Conservation (phyloP, 1,284 basidiomycete species). For the Tilletiaria anomala region DNA sequence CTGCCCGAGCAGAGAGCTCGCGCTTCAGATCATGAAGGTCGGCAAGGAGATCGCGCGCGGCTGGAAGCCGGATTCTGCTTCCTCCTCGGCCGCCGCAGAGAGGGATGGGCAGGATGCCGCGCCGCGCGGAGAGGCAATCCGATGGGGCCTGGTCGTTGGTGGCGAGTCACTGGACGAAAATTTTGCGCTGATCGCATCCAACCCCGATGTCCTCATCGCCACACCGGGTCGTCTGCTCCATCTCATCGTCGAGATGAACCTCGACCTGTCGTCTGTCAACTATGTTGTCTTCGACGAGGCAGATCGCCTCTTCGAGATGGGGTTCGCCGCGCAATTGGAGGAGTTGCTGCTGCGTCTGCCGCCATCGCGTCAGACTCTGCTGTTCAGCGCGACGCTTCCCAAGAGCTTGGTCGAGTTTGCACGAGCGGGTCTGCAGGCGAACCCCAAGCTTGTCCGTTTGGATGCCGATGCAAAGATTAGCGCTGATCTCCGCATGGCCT, state of each 20-base stretch:
- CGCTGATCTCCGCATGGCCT: conserved; percentile 78
- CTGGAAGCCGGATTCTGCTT: conserved; percentile 42
- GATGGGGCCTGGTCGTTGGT: conserved; percentile 90
- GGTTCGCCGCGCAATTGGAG: conserved; percentile 77
- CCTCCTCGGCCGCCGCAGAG: not conserved
- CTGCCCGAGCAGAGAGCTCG: conserved; percentile 83
- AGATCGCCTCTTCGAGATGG: conserved; percentile 92
- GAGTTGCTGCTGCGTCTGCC: conserved; percentile 84
- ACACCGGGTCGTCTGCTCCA: conserved; percentile 94
- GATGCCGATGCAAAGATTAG: conserved; percentile 95
- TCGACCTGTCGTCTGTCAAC: conserved; percentile 74
- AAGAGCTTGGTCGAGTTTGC: conserved; percentile 94
- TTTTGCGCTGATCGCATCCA: conserved; percentile 83
- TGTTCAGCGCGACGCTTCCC: conserved; percentile 92
- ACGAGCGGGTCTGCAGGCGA: conserved; percentile 71
- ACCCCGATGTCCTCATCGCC: conserved; percentile 57
- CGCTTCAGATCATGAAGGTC: conserved; percentile 81
- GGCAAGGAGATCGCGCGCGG: conserved; percentile 82
- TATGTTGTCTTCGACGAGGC: conserved; percentile 97
- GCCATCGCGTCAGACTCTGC: conserved; percentile 67
- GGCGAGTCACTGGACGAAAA: conserved; percentile 93
- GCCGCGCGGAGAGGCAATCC: conserved; percentile 47
- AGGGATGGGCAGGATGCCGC: conserved; percentile 45
- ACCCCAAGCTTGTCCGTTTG: conserved; percentile 83
- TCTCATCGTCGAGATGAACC: conserved; percentile 88